Evolutionary conservation across 1,284 basidiomycete genomes (phyloP), one percentile per base, ranked within the genome.

Genomic region (Puccinia brachypodii): DNA sequence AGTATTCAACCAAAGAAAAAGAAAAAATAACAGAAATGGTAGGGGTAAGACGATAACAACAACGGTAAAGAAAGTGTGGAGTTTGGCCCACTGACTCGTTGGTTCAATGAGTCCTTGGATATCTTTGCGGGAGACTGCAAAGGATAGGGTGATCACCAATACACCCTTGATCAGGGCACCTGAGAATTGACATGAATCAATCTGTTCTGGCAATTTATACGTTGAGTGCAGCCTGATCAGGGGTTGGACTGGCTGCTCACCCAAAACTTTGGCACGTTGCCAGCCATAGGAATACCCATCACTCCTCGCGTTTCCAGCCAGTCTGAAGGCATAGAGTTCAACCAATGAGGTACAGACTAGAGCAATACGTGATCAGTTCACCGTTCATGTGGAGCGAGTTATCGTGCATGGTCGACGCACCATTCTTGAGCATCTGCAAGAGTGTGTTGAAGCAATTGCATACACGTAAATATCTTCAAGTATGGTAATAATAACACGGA

Each of bases 251-350:
- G 64, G 6, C 25, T 50, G 31, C 68, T 58, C 94, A 40, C 95
- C 95, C 9, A 99, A 90, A 83, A 99, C 97, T 86, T 99, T 97
- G n/a, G 97, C 97, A 81, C 97, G 90, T 87, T 99, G 96, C 95
- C 96, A 98, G 28, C 95, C 95, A 85, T 96, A 97, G 1, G 94
- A 93, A 87, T 95, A 96, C 58, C 91, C 90, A 62, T 87, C 85
- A 44, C 88, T 86, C 88, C 36, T 91, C 90, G 19, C 68, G 69
- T 50, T 78, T 82, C 56, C 83, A 83, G 56, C 84, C 83, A 36
- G 85, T 83, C 82, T 85, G 82, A 73, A 38, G 16, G 97, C 96
- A 88, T 98, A 98, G 2, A 99, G 90, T 0, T 96, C 96, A 75
- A 99, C 96, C 80, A 96, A 86, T 83, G 99, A 89, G 85, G 95